Conservation (phyloP, 257 asterid genomes). For the Galeopsis tetrahit region DNA sequence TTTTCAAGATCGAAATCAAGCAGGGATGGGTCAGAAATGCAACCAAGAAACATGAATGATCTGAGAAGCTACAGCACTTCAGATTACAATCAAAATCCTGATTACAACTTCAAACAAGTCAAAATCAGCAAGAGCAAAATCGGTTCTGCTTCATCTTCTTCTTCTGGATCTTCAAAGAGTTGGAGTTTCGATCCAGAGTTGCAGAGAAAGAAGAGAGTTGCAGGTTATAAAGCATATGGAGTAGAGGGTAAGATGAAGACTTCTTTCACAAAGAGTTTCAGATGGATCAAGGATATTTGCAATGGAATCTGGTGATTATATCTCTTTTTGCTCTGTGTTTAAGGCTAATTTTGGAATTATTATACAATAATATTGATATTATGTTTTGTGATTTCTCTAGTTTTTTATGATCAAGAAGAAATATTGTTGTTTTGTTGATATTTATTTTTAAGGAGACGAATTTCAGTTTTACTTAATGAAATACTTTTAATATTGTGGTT, state of each 20-base stretch:
- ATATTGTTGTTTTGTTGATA: no score
- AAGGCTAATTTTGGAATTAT: no score
- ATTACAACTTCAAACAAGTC: conserved; percentile 36
- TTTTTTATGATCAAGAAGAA: no score
- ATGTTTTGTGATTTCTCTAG: no score
- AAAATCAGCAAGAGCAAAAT: conserved; percentile 40
- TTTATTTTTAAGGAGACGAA: no score
- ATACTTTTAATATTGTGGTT: no score
- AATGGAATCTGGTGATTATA: conserved; percentile 66
- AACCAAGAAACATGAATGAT: conserved; percentile 61
- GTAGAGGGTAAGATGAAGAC: conserved; percentile 80
- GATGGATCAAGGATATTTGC: conserved; percentile 75
- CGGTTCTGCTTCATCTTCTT: background rate
- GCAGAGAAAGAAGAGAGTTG: conserved; percentile 88
- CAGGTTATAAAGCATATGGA: conserved; percentile 71
- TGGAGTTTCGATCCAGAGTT: conserved; percentile 79
- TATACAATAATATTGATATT: no score
- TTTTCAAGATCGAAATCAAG: conserved; percentile 61
- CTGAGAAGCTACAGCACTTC: conserved; percentile 83
- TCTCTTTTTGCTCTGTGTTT: no score
- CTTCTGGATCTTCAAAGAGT: conserved; percentile 37
- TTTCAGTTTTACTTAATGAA: no score
- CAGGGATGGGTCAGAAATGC: conserved; percentile 34
- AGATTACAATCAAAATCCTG: conserved; percentile 21
- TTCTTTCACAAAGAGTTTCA: conserved; percentile 71